Evolutionary conservation across 1,139 yeast species (phyloP).

Genomic region (Suhomyces anneliseae): DNA sequence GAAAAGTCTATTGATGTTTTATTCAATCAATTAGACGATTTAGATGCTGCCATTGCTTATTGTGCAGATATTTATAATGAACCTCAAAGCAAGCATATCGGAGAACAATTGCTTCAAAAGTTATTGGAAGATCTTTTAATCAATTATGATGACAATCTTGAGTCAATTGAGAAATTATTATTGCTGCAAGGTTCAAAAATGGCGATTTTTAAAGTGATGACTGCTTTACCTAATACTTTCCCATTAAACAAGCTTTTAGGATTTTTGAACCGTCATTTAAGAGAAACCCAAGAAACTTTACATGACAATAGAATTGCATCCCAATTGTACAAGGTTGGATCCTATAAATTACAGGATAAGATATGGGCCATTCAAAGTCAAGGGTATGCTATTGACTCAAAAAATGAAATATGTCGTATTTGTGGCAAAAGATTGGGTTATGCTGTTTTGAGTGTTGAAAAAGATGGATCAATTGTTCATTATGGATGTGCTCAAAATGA

Average conservation of each 20-base stretch:
- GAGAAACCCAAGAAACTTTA: slow-evolving; percentile 28
- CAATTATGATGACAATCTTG: slow-evolving; percentile 31
- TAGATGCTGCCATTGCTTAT: slow-evolving; percentile 57
- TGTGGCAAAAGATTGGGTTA: slow-evolving; percentile 66
- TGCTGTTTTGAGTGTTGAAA: slow-evolving; percentile 57
- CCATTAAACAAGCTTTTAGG: slow-evolving; percentile 44
- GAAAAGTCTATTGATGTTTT: slow-evolving; percentile 64
- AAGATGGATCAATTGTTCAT: slow-evolving; percentile 59
- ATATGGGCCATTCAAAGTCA: slow-evolving; percentile 39
- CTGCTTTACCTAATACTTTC: slow-evolving; percentile 51
- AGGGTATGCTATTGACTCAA: slow-evolving; percentile 36
- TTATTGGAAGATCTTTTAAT: slow-evolving; percentile 40
- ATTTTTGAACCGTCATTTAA: slow-evolving; percentile 50
- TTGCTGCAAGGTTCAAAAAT: slow-evolving; percentile 53
- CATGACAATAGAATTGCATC: slow-evolving; percentile 30
- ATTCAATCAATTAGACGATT: slow-evolving; percentile 58
- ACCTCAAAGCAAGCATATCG: slow-evolving; percentile 36
- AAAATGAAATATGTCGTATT: slow-evolving; percentile 50
- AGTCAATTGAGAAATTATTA: slow-evolving; percentile 45
- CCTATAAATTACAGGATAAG: slow-evolving; percentile 33
- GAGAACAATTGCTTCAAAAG: slow-evolving; percentile 40
- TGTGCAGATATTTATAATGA: slow-evolving; percentile 52
- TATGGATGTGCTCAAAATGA: slow-evolving; percentile 55
- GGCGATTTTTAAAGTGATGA: slow-evolving; percentile 51
- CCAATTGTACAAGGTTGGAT: slow-evolving; percentile 40